These are phyloP conservation scores for Seiridium cupressi DNA, from an alignment of 2,329 filamentous ascomycete species.

Conservation along the genomic window DNA sequence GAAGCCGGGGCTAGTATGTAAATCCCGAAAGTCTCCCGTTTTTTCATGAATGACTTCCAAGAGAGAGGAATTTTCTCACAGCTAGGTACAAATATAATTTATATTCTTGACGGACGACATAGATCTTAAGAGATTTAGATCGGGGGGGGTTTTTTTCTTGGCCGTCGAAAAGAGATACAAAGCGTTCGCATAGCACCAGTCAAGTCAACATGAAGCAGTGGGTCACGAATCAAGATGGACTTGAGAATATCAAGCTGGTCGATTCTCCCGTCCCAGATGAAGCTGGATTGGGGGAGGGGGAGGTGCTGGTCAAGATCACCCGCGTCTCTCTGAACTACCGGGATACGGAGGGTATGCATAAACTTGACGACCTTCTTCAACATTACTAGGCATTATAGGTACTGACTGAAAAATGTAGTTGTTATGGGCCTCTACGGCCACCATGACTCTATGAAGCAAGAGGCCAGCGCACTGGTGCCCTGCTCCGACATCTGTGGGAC, in stretches of 20 bases:
- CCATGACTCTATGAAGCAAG: constrained; percentile 49
- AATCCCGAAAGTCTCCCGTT: not conserved
- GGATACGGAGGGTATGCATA: constrained; percentile 42
- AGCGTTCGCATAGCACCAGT: not conserved
- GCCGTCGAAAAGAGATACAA: too few species aligned
- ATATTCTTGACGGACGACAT: too few species aligned
- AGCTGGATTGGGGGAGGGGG: constrained; percentile 39
- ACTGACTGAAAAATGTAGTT: constrained; percentile 40
- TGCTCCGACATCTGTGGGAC: constrained; percentile 71
- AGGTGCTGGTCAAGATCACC: constrained; percentile 48
- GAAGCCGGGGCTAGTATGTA: not conserved
- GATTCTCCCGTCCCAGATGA: constrained; percentile 41
- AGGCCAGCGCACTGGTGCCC: constrained; percentile 50
- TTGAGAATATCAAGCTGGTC: constrained; percentile 48
- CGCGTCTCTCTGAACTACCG: constrained; percentile 49
- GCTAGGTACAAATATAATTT: not conserved
- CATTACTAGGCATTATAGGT: not conserved
- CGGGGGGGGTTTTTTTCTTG: too few species aligned
- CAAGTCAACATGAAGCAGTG: constrained; percentile 43
- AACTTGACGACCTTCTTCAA: not conserved
- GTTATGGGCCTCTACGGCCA: constrained; percentile 66
- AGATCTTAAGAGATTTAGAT: too few species aligned
- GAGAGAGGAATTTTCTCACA: too few species aligned
- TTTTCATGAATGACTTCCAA: not conserved
- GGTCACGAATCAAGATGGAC: constrained; percentile 52